Conservation (phyloP, 441 rosid genomes). For the Adansonia gregorii region DNA sequence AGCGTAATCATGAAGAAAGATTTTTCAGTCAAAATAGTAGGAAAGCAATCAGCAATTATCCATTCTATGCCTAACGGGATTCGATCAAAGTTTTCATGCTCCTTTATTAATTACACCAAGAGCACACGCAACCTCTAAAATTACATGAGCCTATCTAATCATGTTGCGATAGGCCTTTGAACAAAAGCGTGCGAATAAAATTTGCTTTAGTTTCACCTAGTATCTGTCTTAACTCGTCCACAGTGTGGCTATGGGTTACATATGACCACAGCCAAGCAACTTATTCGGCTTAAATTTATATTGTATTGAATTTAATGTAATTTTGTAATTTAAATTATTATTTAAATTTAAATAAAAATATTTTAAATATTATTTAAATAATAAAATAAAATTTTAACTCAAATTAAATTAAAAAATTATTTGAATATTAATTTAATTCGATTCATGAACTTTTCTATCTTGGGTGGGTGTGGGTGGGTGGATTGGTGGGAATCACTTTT, state of each 20-base stretch:
- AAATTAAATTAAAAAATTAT: no score
- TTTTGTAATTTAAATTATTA: no score
- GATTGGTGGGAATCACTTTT: slow-evolving; percentile 41
- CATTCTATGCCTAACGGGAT: no score
- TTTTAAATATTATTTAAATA: no score
- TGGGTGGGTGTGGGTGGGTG: slow-evolving; percentile 38
- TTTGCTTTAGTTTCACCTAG: slow-evolving; percentile 33
- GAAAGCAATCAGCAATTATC: background rate
- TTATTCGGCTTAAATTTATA: no score
- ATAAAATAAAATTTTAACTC: no score
- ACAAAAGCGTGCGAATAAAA: slow-evolving; percentile 28
- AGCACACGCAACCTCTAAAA: slow-evolving; percentile 33
- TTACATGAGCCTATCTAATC: slow-evolving; percentile 41
- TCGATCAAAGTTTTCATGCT: no score
- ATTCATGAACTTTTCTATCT: no score
- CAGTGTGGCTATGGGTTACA: background rate
- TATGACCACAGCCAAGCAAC: no score
- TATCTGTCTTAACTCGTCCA: slow-evolving; percentile 31
- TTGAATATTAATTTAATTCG: no score
- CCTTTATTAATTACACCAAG: slow-evolving; percentile 27
- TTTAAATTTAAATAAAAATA: no score
- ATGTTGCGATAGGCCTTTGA: slow-evolving; percentile 28
- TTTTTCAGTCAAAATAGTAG: slow-evolving; percentile 33
- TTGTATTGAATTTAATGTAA: no score
- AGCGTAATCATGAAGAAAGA: slow-evolving; percentile 26